Evolutionary conservation across 2,329 filamentous ascomycete genomes (phyloP), one percentile per base, ranked within the genome.

Genomic region (Aspergillus sp.): DNA sequence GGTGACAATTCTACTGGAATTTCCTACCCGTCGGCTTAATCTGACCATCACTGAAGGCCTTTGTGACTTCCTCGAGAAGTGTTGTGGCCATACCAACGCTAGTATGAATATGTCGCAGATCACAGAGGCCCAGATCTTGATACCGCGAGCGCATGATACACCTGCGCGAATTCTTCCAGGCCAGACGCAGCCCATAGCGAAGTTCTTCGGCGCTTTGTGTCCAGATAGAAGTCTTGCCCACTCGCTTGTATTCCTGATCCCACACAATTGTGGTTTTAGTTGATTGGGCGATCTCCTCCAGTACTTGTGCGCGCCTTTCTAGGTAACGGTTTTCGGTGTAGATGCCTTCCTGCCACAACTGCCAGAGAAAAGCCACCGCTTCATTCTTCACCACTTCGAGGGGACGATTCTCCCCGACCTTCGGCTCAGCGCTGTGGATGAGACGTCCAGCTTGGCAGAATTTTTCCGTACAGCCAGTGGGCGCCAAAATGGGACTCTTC

Each of bases 61-160:
- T 57, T 2, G 17, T 28, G 1, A 39, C 43, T 25, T 50, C 55
- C 6, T 50, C 32, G 4, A 57, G 47, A 9, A 57, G 28, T 2
- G 55, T 10, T 6, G 32, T 57, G 2, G 28, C 55, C 55, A 57
- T 51, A 7, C 45, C 55, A 8, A 43, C 30, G 5, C 55, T 51
- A 1, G 55, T 41, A 3, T 45, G 23, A 13, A 50, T 28, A 9
- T 50, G 45, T n/a, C 55, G 43, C 17, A 51, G 45, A 25, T 57
- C 55, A 25, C 55, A 57, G 12, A 57, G 39, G 13, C 41, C 55
- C 36, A 57, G 45, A 21, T 51, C 55, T 7, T 50, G 32, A 25
- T 39, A 57, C 25, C 43, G 55, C 1, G 55, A 57, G 5, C 55
- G 43, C 55, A 57, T 57, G 45, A 57, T 57, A 21, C 55, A 57